These are phyloP conservation scores for Acanthamoeba royreba DNA, from an alignment of 208 protist species.

Conservation along the genomic window DNA sequence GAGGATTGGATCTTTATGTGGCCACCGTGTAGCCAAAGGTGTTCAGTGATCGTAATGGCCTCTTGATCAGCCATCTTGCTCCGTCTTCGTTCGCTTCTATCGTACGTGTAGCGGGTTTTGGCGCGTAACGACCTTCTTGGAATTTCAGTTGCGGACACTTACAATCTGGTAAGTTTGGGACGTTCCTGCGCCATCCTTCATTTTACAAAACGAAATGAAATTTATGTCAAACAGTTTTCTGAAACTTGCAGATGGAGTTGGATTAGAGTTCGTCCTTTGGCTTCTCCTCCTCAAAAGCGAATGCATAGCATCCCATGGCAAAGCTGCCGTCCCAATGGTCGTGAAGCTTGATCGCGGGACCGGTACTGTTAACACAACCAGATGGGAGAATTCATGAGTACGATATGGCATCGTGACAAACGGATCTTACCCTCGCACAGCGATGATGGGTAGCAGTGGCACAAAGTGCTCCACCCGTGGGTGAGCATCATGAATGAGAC, in stretches of 20 bases:
- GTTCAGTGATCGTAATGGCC: too few species aligned
- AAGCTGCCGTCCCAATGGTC: neutral
- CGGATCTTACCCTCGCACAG: neutral
- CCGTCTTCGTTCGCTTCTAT: too few species aligned
- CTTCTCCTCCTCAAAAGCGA: neutral
- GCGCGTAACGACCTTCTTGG: too few species aligned
- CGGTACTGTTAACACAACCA: too few species aligned
- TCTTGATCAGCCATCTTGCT: too few species aligned
- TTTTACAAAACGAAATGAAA: neutral
- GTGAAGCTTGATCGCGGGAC: neutral
- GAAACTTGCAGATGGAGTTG: neutral
- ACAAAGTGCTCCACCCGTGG: conserved; percentile 86
- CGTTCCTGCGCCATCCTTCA: too few species aligned
- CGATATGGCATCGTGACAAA: too few species aligned
- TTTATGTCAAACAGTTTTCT: neutral
- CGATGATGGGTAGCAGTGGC: conserved; percentile 63
- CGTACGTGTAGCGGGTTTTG: too few species aligned
- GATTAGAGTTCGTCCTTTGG: neutral
- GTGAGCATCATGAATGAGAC: conserved; percentile 69
- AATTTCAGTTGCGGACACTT: too few species aligned
- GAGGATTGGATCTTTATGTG: too few species aligned
- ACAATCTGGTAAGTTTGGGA: too few species aligned
- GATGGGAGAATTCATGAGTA: neutral
- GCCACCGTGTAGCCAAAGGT: too few species aligned
- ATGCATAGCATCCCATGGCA: neutral